A percentile compares a stretch with the other conserved stretches of the same genome.
phyloP scores from a whole-genome alignment of 768 basidiomycete genomes.

The Pleurotus djamor region DNA sequence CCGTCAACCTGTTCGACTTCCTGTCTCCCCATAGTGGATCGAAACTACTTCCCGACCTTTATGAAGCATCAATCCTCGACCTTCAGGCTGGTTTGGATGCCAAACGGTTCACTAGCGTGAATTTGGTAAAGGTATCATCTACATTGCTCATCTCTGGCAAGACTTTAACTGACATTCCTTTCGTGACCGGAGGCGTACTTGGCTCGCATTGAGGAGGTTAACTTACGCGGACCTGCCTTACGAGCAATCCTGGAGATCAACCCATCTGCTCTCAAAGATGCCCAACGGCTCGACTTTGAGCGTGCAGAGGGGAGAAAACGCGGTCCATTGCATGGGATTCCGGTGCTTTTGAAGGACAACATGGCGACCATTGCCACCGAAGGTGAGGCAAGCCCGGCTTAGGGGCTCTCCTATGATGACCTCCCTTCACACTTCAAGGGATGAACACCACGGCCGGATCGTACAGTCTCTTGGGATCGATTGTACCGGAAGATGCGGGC shows the following conservation, averaged over 20 bases:
- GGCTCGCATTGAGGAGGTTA: slow-evolving; percentile 68
- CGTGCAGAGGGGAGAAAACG: slow-evolving; percentile 10
- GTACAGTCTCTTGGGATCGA: slow-evolving; percentile 12
- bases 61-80: slow-evolving; percentile 55
- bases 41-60: slow-evolving; percentile 45
- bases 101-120: slow-evolving; percentile 53
- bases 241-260: slow-evolving; percentile 12
- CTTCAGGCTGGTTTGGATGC: slow-evolving; percentile 49
- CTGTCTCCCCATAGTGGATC: not conserved
- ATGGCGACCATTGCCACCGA: slow-evolving; percentile 13
- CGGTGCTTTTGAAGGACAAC: slow-evolving; percentile 16
- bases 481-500: slow-evolving; percentile 16
- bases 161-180: not conserved
- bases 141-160: not conserved
- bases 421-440: not conserved
- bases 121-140: slow-evolving; percentile 52
- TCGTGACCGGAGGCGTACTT: slow-evolving; percentile 50
- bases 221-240: slow-evolving; percentile 52
- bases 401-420: not conserved
- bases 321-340: slow-evolving; percentile 14
- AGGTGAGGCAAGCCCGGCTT: not conserved
- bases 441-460: slow-evolving; percentile 18
- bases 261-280: not conserved
- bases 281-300: not conserved
- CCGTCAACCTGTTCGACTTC: not conserved